Conservation (phyloP, 1,284 basidiomycete species). For the Tranzscheliella williamsii region DNA sequence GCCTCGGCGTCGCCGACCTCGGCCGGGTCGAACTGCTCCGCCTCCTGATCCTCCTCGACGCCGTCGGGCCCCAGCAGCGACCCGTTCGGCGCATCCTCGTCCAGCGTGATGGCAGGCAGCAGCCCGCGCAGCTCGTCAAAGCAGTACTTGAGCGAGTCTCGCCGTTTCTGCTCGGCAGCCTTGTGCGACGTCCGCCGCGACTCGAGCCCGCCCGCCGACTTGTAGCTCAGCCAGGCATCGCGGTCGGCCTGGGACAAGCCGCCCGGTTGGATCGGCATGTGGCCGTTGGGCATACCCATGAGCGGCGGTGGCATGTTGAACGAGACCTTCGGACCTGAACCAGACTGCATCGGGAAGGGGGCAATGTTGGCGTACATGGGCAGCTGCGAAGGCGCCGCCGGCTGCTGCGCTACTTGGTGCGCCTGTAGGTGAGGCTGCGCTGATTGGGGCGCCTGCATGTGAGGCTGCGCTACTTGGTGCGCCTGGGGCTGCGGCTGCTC, state of each 20-base stretch:
- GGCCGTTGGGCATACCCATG: slow-evolving; percentile 4
- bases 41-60: slow-evolving; percentile 40
- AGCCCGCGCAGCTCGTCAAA: slow-evolving; percentile 90
- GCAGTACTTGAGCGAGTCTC: slow-evolving; percentile 91
- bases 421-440: not conserved
- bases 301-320: slow-evolving; percentile 23
- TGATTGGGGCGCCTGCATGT: slow-evolving; percentile 13
- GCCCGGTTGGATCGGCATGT: slow-evolving; percentile 38
- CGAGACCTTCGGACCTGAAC: slow-evolving; percentile 20
- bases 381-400: slow-evolving; percentile 7
- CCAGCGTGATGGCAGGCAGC: slow-evolving; percentile 67
- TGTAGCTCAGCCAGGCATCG: slow-evolving; percentile 45
- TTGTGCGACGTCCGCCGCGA: slow-evolving; percentile 90
- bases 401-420: slow-evolving; percentile 2
- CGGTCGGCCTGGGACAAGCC: slow-evolving; percentile 41
- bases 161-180: slow-evolving; percentile 92
- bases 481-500: slow-evolving; percentile 4
- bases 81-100: slow-evolving; percentile 55
- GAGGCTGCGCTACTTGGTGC: slow-evolving; percentile 10
- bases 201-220: slow-evolving; percentile 51
- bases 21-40: slow-evolving; percentile 46
- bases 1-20: slow-evolving; percentile 37
- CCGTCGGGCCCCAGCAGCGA: slow-evolving; percentile 57
- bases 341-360: slow-evolving; percentile 8
- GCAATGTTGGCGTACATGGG: slow-evolving; percentile 17